Conservation (phyloP, 495 filamentous ascomycete genomes). For the Aspergillus diversus region DNA sequence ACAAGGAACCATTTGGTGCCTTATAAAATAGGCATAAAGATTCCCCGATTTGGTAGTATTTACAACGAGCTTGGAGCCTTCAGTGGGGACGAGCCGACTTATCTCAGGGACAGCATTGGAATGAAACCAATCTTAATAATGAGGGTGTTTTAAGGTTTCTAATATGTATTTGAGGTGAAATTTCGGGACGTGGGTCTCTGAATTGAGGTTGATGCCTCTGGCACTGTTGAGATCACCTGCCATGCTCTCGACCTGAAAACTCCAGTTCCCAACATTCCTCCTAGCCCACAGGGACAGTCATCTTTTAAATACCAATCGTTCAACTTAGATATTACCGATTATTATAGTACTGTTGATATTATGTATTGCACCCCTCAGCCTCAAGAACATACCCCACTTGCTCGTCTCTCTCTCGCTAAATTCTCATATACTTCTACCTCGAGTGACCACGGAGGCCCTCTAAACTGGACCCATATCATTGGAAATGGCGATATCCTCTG, state of each 20-base stretch:
- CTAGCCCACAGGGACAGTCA: background rate
- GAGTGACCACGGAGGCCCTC: constrained; percentile 34
- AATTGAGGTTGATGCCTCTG: background rate
- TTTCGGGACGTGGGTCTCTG: background rate
- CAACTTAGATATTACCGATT: background rate
- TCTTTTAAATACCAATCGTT: background rate
- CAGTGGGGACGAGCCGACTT: background rate
- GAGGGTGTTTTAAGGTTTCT: background rate
- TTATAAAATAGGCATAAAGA: background rate
- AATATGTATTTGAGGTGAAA: background rate
- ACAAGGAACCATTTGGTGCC: background rate
- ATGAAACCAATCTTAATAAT: background rate
- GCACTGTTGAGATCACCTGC: background rate
- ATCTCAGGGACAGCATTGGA: background rate
- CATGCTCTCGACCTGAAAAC: background rate
- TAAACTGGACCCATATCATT: constrained; percentile 45
- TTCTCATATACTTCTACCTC: constrained; percentile 47
- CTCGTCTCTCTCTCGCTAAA: constrained; percentile 40
- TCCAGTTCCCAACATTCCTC: background rate
- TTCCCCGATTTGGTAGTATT: constrained; percentile 2
- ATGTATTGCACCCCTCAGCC: constrained; percentile 21
- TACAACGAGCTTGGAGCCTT: background rate
- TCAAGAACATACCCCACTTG: constrained; percentile 19
- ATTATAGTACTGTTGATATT: background rate
- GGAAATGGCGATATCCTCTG: constrained; percentile 37